These are phyloP conservation scores for Fistulifera pelliculosa DNA, from an alignment of 108 stramenopile genomes.

Conservation along the genomic window DNA sequence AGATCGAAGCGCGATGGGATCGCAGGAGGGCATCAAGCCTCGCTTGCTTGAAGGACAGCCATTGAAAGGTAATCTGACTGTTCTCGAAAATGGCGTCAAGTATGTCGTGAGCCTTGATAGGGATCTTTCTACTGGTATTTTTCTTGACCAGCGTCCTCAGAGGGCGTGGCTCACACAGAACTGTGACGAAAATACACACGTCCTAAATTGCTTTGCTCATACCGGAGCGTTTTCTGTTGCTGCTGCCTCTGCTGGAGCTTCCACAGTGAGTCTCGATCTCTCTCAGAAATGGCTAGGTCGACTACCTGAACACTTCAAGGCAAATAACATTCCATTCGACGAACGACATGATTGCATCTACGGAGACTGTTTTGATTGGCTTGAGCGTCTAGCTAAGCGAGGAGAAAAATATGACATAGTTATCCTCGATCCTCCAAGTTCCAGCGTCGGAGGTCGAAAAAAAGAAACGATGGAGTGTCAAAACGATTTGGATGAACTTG, in stretches of 20 bases:
- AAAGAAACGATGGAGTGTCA: conserved; percentile 77
- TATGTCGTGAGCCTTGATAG: conserved; percentile 61
- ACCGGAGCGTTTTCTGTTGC: conserved; percentile 75
- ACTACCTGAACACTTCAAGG: conserved; percentile 59
- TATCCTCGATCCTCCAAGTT: conserved; percentile 78
- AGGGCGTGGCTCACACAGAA: conserved; percentile 60
- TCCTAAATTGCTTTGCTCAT: conserved; percentile 81
- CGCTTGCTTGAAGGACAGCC: conserved; percentile 53
- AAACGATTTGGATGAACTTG: conserved; percentile 68
- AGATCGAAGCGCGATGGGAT: conserved; percentile 60
- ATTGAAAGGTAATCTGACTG: conserved; percentile 13
- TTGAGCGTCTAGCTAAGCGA: conserved; percentile 57
- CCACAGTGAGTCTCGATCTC: conserved; percentile 70
- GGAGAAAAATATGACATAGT: conserved; percentile 81
- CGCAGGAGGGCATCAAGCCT: conserved; percentile 32
- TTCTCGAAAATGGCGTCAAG: conserved; percentile 63
- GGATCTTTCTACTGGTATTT: conserved; percentile 78
- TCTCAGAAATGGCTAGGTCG: conserved; percentile 78
- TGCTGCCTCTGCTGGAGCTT: conserved; percentile 69
- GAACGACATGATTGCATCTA: conserved; percentile 73
- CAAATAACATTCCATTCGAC: conserved; percentile 71
- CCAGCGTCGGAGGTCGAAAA: conserved; percentile 54
- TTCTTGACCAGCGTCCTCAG: conserved; percentile 69
- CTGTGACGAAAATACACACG: conserved; percentile 51
- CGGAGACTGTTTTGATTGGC: conserved; percentile 86